These are phyloP conservation scores for Nakazawaea wickerhamii DNA, from an alignment of 805 yeast genomes.

Conservation along the genomic window DNA sequence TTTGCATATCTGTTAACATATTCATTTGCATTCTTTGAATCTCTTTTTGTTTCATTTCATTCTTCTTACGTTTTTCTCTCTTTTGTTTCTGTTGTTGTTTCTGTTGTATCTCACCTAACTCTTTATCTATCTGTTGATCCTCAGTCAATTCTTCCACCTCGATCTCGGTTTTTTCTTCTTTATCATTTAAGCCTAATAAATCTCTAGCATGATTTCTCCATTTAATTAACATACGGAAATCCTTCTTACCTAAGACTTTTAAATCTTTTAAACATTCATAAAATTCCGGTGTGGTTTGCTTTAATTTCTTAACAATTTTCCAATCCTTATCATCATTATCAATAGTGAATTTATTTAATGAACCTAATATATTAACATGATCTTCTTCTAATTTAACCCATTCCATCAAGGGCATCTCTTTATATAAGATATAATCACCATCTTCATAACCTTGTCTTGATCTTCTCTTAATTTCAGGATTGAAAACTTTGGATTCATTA, in stretches of 20 bases:
- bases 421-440: conserved; percentile 73
- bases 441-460: conserved; percentile 97
- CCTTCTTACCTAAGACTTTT: conserved; percentile 91
- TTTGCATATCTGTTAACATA: conserved; percentile 87
- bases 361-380: conserved; percentile 79
- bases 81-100: conserved; percentile 64
- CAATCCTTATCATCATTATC: conserved; percentile 67
- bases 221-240: conserved; percentile 75
- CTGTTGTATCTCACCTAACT: conserved; percentile 66
- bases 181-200: conserved; percentile 59
- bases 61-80: conserved; percentile 76
- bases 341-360: conserved; percentile 56
- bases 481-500: conserved; percentile 87
- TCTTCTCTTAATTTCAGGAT: conserved; percentile 88
- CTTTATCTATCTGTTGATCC: conserved; percentile 85
- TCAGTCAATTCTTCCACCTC: conserved; percentile 74
- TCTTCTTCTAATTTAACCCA: conserved; percentile 71
- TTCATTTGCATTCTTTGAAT: conserved; percentile 90
- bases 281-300: conserved; percentile 73
- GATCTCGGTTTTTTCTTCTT: conserved; percentile 42
- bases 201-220: conserved; percentile 89
- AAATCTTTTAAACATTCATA: conserved; percentile 83
- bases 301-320: conserved; percentile 64
- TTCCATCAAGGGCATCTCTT: conserved; percentile 69
- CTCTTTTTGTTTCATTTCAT: conserved; percentile 84